Evolutionary conservation across 371 early-diverging fungal species (phyloP).

Genomic region (Syncephalastrum monosporum): DNA sequence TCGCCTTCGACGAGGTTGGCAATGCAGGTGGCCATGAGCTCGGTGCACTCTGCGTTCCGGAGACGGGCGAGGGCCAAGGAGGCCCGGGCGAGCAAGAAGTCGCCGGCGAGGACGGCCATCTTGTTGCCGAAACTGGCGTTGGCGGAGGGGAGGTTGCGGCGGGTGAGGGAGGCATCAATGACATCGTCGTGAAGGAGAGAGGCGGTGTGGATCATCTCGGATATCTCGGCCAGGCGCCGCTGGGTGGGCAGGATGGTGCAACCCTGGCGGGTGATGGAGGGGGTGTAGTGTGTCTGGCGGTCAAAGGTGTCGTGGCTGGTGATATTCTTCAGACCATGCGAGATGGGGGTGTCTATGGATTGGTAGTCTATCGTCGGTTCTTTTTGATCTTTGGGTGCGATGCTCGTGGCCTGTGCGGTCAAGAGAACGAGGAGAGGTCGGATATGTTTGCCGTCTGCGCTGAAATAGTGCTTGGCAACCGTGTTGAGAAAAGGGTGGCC

Average conservation of each 20-base stretch:
- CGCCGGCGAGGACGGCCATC: constrained; percentile 95
- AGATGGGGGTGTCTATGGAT: constrained; percentile 54
- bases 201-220: constrained; percentile 97
- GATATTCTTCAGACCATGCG: constrained; percentile 46
- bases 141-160: constrained; percentile 74
- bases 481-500: constrained; percentile 87
- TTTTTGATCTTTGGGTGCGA: constrained; percentile 49
- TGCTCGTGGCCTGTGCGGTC: constrained; percentile 83
- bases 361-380: constrained; percentile 39
- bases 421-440: constrained; percentile 90
- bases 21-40: constrained; percentile 91
- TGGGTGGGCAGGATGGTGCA: constrained; percentile 83
- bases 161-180: constrained; percentile 67
- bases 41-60: constrained; percentile 88
- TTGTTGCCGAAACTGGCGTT: constrained; percentile 94
- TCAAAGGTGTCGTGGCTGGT: constrained; percentile 26
- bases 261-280: constrained; percentile 49
- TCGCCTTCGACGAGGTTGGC: constrained; percentile 94
- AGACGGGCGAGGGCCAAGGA: constrained; percentile 88
- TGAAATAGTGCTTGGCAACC: constrained; percentile 88
- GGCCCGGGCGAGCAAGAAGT: constrained; percentile 91
- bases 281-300: constrained; percentile 42
- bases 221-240: constrained; percentile 90
- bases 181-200: constrained; percentile 96
- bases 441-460: constrained; percentile 87